A percentile compares a stretch with the other conserved stretches of the same genome.
Evolutionary conservation across 768 basidiomycete species (phyloP).

Genomic region (Suillus occidentalis): DNA sequence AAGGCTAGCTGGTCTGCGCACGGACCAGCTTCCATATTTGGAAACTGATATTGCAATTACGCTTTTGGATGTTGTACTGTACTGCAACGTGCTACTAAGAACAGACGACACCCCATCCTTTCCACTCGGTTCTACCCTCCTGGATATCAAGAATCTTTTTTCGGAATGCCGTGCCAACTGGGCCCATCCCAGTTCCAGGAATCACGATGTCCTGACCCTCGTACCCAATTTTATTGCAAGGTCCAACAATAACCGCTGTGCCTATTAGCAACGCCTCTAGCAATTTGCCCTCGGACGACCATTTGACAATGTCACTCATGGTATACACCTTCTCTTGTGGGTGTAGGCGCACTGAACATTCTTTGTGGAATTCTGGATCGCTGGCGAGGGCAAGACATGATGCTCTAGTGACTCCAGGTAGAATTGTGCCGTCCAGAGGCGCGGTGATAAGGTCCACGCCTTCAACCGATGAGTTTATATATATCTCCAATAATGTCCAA

Average conservation of each 20-base stretch:
- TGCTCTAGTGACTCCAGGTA: conserved; percentile 90
- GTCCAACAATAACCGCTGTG: conserved; percentile 76
- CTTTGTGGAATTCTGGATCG: conserved; percentile 50
- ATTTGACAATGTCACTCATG: conserved; percentile 57
- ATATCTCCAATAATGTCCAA: not conserved
- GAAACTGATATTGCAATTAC: not conserved
- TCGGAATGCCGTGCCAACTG: conserved; percentile 68
- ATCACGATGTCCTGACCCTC: conserved; percentile 61
- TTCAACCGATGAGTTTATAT: conserved; percentile 24
- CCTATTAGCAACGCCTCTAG: conserved; percentile 86
- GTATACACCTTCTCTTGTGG: conserved; percentile 62
- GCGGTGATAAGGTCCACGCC: conserved; percentile 86
- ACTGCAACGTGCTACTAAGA: not conserved
- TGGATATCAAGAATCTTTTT: conserved; percentile 76
- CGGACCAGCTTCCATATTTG: conserved; percentile 39
- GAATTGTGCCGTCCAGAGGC: conserved; percentile 86
- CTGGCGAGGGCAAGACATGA: conserved; percentile 73
- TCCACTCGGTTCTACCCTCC: conserved; percentile 60
- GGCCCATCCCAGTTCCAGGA: conserved; percentile 51
- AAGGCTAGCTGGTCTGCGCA: conserved; percentile 40
- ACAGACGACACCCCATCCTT: conserved; percentile 62
- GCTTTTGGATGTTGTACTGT: too few species aligned
- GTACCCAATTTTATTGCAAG: conserved; percentile 74
- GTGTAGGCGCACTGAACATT: conserved; percentile 32
- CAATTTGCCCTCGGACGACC: conserved; percentile 57